A percentile compares a stretch with the other conserved stretches of the same genome.
Conservation (phyloP, 345 rosid species). For the Barbarea vulgaris region DNA sequence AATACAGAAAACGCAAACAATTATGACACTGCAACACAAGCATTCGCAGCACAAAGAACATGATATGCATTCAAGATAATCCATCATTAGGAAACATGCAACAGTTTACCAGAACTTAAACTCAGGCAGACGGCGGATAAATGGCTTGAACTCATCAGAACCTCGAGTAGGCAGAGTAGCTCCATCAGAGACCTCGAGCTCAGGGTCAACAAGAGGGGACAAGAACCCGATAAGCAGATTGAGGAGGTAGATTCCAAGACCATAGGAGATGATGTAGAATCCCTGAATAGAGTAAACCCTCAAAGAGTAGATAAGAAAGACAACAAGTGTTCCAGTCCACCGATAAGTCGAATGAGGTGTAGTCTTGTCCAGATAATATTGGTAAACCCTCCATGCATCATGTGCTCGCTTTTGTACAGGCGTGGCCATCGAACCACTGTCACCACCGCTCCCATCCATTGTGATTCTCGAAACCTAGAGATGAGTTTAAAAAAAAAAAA, state of each 20-base stretch:
- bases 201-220: conserved; percentile 95
- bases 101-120: conserved; percentile 76
- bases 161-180: conserved; percentile 87
- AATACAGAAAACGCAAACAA: background rate
- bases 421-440: conserved; percentile 51
- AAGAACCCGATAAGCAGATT: conserved; percentile 91
- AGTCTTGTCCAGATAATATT: conserved; percentile 85
- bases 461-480: conserved; percentile 44
- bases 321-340: conserved; percentile 78
- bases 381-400: conserved; percentile 75
- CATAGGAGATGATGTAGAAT: conserved; percentile 84
- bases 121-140: conserved; percentile 93
- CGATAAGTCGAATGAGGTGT: conserved; percentile 77
- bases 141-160: conserved; percentile 97
- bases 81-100: background rate
- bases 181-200: conserved; percentile 59
- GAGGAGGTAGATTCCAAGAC: conserved; percentile 87
- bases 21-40: background rate
- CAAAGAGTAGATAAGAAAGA: conserved; percentile 57
- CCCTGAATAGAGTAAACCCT: conserved; percentile 81
- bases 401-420: conserved; percentile 70
- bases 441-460: conserved; percentile 85
- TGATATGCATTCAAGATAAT: background rate
- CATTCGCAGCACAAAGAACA: background rate
- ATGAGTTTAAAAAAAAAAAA: background rate